A percentile compares a stretch with the other conserved stretches of the same genome.
phyloP scores from a whole-genome alignment of 495 filamentous ascomycete species.

The Tuber melanosporum region DNA sequence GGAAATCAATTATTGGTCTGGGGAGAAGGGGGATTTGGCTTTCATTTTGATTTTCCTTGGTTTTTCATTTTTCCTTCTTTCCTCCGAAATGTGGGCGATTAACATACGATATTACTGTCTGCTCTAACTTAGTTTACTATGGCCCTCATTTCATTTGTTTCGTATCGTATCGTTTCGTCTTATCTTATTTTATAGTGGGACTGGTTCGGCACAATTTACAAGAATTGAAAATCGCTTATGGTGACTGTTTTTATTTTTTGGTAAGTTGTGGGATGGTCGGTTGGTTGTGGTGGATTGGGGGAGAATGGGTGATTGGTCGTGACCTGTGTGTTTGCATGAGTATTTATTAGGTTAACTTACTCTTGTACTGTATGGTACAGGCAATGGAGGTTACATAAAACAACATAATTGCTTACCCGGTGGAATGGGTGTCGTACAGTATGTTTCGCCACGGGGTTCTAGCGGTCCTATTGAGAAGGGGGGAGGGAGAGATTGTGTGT shows the following conservation, averaged over 20 bases:
- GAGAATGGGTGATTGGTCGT: background rate
- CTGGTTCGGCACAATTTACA: background rate
- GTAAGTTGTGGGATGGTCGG: background rate
- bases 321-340: background rate
- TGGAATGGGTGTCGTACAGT: background rate
- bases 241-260: background rate
- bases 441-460: background rate
- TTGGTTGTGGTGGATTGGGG: background rate
- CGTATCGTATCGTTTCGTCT: background rate
- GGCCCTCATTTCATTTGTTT: background rate
- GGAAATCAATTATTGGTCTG: background rate
- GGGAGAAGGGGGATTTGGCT: background rate
- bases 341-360: no score
- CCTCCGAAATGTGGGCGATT: background rate
- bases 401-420: background rate
- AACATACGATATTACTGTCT: background rate
- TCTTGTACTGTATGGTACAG: background rate
- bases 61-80: background rate
- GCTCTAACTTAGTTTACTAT: background rate
- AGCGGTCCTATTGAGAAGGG: background rate
- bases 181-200: slow-evolving; percentile 1
- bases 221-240: background rate
- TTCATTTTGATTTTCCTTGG: background rate
- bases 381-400: background rate
- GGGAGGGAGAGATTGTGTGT: background rate